Evolutionary conservation across 495 filamentous ascomycete genomes (phyloP).

Genomic region (Umbilicaria muhlenbergii): DNA sequence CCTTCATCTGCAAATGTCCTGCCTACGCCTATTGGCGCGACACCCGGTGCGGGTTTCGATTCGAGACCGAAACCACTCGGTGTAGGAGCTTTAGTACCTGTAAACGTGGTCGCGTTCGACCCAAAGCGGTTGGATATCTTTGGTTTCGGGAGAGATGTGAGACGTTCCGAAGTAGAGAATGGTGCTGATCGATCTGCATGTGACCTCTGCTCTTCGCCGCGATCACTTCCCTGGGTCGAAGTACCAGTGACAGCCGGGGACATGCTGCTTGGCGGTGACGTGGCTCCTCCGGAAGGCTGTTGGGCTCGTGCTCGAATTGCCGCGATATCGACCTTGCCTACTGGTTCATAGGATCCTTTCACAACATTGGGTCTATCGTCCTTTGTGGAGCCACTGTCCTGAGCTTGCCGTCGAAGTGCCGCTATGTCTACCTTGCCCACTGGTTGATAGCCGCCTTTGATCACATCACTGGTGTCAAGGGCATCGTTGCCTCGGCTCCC

Average conservation of each 20-base stretch:
- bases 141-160: constrained; percentile 82
- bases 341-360: constrained; percentile 83
- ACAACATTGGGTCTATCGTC: constrained; percentile 71
- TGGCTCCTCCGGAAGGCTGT: constrained; percentile 31
- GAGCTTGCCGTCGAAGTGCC: constrained; percentile 66
- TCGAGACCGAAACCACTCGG: constrained; percentile 49
- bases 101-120: constrained; percentile 46
- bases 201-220: constrained; percentile 32
- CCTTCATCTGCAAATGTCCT: constrained; percentile 87
- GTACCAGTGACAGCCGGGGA: constrained; percentile 25
- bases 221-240: constrained; percentile 17
- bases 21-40: constrained; percentile 61
- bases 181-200: constrained; percentile 52
- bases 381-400: constrained; percentile 35
- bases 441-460: constrained; percentile 86
- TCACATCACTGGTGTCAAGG: constrained; percentile 40
- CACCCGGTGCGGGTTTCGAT: constrained; percentile 29
- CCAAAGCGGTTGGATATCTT: constrained; percentile 84
- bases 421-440: constrained; percentile 94
- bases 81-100: constrained; percentile 75
- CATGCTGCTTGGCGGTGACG: constrained; percentile 15
- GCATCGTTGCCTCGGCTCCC: constrained; percentile 18
- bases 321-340: constrained; percentile 90
- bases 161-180: constrained; percentile 56
- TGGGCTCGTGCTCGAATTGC: constrained; percentile 75